Evolutionary conservation across 208 protist genomes (phyloP).

Genomic region (Acanthamoeba lenticulata): DNA sequence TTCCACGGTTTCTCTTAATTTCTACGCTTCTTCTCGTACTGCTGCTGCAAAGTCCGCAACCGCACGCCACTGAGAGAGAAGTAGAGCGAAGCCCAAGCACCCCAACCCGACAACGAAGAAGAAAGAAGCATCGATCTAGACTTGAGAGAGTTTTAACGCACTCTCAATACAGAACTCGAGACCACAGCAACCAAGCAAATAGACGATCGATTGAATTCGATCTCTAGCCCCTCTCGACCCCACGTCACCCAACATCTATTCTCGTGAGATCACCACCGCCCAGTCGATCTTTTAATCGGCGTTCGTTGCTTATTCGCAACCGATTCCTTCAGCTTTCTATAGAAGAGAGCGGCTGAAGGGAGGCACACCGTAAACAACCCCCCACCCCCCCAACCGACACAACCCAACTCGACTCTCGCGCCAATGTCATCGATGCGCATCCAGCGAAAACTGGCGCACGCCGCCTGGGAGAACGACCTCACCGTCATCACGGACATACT

Average conservation of each 20-base stretch:
- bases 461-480: conserved; percentile 25
- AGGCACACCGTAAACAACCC: neutral
- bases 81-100: too few relatives aligned
- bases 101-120: neutral
- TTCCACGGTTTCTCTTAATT: conserved; percentile 18
- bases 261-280: neutral
- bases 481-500: neutral
- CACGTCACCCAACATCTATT: neutral
- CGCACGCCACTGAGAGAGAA: too few relatives aligned
- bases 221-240: neutral
- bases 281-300: neutral
- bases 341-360: conserved; percentile 2
- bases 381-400: neutral
- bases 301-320: conserved; percentile 31
- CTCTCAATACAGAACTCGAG: neutral
- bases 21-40: too few relatives aligned
- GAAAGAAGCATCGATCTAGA: neutral
- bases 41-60: too few relatives aligned
- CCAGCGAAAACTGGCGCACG: neutral
- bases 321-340: conserved; percentile 15
- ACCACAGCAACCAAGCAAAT: too few relatives aligned
- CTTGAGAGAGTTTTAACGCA: neutral
- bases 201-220: neutral
- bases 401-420: neutral
- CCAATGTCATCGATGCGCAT: neutral